Percentiles rank a stretch among this genome's conserved stretches.
Evolutionary conservation across 129 eudicot genomes (phyloP).

Genomic region (Escallonia herrerae): DNA sequence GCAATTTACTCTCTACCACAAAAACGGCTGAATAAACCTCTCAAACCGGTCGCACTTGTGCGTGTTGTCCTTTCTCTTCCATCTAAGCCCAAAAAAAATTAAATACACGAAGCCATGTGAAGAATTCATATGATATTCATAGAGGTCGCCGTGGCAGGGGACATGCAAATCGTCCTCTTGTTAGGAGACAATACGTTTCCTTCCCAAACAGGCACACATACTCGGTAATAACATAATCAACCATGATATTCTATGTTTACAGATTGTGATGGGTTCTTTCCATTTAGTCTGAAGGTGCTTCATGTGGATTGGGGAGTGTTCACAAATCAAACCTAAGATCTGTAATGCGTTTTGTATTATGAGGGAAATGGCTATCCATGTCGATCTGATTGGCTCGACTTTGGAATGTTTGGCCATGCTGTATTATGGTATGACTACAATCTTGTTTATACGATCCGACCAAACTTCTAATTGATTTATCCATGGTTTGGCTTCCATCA

Average conservation of each 20-base stretch:
- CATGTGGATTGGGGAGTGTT: neutral
- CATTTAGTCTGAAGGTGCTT: slow-evolving; percentile 4
- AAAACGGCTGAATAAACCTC: no score
- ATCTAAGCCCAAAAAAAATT: neutral
- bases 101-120: neutral
- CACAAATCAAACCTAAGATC: neutral
- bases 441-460: neutral
- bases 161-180: slow-evolving; percentile 15
- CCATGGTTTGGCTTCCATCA: no score
- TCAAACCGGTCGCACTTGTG: no score
- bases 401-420: slow-evolving; percentile 10
- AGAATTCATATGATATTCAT: neutral
- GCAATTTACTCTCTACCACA: no score
- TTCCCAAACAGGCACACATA: no score
- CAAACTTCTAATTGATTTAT: neutral
- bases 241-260: neutral
- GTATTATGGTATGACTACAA: neutral
- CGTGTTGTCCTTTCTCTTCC: neutral
- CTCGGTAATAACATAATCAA: no score
- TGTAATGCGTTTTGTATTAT: neutral
- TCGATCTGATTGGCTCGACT: neutral
- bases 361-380: slow-evolving; percentile 2
- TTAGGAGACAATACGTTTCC: neutral
- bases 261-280: slow-evolving; percentile 1
- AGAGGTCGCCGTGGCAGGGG: slow-evolving; percentile 14